A percentile compares a stretch with the other conserved stretches of the same genome.
phyloP scores from a whole-genome alignment of 176 grass and related monocot genomes.

The Guadua angustifolia region DNA sequence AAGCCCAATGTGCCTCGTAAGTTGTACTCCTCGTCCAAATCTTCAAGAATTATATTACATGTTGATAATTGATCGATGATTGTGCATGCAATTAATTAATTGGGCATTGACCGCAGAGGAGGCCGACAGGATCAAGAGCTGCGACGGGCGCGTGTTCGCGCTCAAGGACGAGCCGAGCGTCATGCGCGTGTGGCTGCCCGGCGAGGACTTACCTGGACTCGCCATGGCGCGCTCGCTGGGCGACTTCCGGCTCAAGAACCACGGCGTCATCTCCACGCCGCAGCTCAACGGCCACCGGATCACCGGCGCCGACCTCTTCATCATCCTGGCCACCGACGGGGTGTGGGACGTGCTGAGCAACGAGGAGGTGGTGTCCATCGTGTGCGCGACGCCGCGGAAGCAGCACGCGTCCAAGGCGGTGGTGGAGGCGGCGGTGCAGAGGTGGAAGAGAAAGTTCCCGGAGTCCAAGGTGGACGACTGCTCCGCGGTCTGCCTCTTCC shows the following conservation, averaged over 20 bases:
- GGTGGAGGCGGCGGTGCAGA: conserved; percentile 71
- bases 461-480: conserved; percentile 79
- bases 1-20: conserved; percentile 66
- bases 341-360: conserved; percentile 99
- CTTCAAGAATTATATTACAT: background rate
- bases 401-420: conserved; percentile 82
- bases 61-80: background rate
- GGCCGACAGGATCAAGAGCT: conserved; percentile 74
- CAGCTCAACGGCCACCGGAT: conserved; percentile 61
- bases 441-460: conserved; percentile 76
- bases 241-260: conserved; percentile 65
- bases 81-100: background rate
- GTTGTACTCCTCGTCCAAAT: background rate
- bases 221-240: conserved; percentile 91
- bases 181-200: conserved; percentile 74
- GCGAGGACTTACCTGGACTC: conserved; percentile 67
- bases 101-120: conserved; percentile 56
- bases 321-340: conserved; percentile 76
- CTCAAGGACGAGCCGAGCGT: conserved; percentile 70
- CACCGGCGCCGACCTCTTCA: conserved; percentile 61
- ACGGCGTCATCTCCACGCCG: conserved; percentile 77
- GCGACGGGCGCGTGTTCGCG: conserved; percentile 71
- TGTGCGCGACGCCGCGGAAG: conserved; percentile 59
- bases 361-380: conserved; percentile 80
- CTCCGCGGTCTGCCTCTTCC: conserved; percentile 87